Percentiles rank a stretch among this genome's conserved stretches.
Evolutionary conservation across 169 alveolate species (phyloP).

Genomic region (Plasmodium gallinaceum): DNA sequence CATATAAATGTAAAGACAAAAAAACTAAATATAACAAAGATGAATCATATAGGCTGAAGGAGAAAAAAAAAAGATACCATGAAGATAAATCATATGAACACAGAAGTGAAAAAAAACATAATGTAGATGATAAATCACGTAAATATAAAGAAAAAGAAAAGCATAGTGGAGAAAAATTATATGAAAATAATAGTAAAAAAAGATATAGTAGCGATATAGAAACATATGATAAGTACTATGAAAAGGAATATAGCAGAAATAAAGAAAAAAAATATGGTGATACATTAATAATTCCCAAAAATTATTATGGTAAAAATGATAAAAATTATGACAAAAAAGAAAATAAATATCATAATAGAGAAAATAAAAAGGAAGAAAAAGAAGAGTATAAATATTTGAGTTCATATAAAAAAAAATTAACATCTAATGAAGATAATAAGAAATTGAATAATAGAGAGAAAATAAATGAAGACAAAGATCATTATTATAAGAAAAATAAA

Average conservation of each 20-base stretch:
- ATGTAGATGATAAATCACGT: not conserved
- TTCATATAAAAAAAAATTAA: not conserved
- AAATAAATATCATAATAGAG: not conserved
- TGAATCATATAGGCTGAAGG: not conserved
- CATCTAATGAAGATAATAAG: conserved; percentile 14
- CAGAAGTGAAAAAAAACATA: not conserved
- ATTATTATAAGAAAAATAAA: conserved; percentile 4
- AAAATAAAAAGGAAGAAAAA: not conserved
- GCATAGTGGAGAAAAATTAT: too few relatives aligned
- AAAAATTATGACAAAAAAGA: too few relatives aligned
- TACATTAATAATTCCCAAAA: too few relatives aligned
- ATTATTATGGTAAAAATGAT: too few relatives aligned
- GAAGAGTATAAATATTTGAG: conserved; percentile 13
- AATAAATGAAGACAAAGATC: conserved; percentile 11
- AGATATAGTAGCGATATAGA: too few relatives aligned
- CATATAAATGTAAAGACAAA: not conserved
- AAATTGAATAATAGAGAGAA: conserved; percentile 22
- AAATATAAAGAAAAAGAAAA: too few relatives aligned
- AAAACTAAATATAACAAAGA: conserved; percentile 16
- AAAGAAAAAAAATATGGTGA: too few relatives aligned
- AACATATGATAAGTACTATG: too few relatives aligned
- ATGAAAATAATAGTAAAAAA: too few relatives aligned
- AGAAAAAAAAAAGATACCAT: not conserved
- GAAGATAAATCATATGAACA: not conserved
- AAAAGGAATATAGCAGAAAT: too few relatives aligned